phyloP scores from a whole-genome alignment of 768 basidiomycete genomes.

The Lentinula lateritia region DNA sequence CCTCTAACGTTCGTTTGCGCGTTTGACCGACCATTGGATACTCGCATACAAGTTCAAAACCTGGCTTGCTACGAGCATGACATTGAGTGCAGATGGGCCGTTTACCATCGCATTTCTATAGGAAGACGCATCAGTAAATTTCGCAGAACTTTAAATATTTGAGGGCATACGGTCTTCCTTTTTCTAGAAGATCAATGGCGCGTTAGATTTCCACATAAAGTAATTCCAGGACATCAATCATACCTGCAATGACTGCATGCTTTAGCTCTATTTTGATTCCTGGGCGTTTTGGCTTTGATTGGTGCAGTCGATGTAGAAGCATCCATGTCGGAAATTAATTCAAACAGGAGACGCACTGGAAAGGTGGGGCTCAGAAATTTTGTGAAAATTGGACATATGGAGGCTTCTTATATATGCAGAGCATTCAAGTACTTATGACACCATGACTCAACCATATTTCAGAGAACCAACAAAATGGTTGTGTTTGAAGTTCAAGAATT shows the following conservation, averaged over 20 bases:
- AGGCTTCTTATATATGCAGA: background rate
- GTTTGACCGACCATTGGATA: slow-evolving; percentile 35
- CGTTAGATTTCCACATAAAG: background rate
- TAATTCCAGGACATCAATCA: background rate
- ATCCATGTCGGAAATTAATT: background rate
- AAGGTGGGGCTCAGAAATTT: background rate
- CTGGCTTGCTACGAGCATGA: slow-evolving; percentile 22
- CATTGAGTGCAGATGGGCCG: slow-evolving; percentile 36
- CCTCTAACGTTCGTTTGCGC: slow-evolving; percentile 32
- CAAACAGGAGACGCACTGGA: background rate
- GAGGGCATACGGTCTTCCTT: background rate
- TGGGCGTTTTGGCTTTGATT: background rate
- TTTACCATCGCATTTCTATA: slow-evolving; percentile 35
- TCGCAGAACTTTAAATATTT: background rate
- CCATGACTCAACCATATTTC: background rate
- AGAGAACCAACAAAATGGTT: background rate
- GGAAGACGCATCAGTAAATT: background rate
- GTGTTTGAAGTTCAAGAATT: background rate
- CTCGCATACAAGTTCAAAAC: slow-evolving; percentile 31
- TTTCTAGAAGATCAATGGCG: background rate
- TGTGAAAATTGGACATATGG: background rate
- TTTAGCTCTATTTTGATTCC: slow-evolving; percentile 1
- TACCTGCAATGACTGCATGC: slow-evolving; percentile 6
- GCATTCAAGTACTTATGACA: background rate
- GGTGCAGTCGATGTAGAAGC: background rate